These are phyloP conservation scores for Colletotrichum spaethianum DNA, from an alignment of 2,329 filamentous ascomycete species.

Conservation along the genomic window DNA sequence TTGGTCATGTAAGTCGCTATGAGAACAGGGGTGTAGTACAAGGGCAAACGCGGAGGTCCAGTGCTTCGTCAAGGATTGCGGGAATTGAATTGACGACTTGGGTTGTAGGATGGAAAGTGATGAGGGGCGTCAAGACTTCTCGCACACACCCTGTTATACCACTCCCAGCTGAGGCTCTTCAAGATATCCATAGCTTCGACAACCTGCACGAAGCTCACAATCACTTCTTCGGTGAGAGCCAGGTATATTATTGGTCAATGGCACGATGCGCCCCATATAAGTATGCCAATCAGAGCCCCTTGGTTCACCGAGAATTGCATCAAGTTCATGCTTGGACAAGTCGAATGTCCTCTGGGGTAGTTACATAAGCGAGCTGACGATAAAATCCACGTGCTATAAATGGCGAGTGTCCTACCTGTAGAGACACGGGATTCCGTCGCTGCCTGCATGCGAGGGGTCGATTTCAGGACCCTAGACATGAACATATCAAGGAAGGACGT, in stretches of 20 bases:
- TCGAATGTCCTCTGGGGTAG: background rate
- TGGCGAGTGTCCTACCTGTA: background rate
- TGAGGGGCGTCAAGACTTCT: background rate
- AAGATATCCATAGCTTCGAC: background rate
- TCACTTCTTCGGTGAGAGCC: conserved; percentile 7
- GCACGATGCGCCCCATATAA: background rate
- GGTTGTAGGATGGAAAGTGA: background rate
- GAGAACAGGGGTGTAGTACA: conserved; percentile 11
- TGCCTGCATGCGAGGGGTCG: background rate
- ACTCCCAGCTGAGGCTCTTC: conserved; percentile 6
- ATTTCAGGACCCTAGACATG: background rate
- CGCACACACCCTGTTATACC: conserved; percentile 1
- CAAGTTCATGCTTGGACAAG: background rate
- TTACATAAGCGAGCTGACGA: conserved; percentile 31
- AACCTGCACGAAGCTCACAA: conserved; percentile 15
- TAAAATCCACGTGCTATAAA: background rate
- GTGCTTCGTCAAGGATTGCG: conserved; percentile 17
- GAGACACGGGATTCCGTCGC: background rate
- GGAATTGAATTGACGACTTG: background rate
- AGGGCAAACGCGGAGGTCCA: conserved; percentile 9
- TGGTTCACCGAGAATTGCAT: conserved; percentile 20
- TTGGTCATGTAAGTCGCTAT: conserved; percentile 15
- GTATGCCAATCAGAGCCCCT: conserved; percentile 23
- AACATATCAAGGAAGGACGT: background rate
- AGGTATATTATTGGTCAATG: conserved; percentile 23